These are phyloP conservation scores for Ganoderma resinaceum DNA, from an alignment of 1,284 basidiomycete genomes.

Conservation along the genomic window DNA sequence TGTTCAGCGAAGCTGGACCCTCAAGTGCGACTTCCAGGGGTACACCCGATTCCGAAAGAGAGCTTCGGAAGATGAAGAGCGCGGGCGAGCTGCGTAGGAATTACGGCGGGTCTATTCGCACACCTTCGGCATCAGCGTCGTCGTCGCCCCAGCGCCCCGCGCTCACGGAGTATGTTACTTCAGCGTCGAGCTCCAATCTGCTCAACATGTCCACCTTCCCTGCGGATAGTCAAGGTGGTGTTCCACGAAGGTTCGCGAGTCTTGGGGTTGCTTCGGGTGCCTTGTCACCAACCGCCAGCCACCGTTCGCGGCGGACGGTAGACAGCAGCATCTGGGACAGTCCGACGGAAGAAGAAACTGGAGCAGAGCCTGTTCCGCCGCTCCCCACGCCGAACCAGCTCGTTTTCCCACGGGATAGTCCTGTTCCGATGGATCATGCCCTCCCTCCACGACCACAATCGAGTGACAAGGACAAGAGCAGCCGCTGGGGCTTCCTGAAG, in stretches of 20 bases:
- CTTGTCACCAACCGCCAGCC: slow-evolving; percentile 34
- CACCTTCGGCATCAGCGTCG: slow-evolving; percentile 33
- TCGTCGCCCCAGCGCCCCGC: slow-evolving; percentile 51
- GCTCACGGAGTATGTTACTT: slow-evolving; percentile 59
- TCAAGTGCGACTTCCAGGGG: slow-evolving; percentile 28
- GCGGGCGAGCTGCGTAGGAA: slow-evolving; percentile 78
- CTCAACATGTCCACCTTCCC: slow-evolving; percentile 45
- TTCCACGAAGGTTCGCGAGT: slow-evolving; percentile 70
- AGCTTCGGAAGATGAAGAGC: slow-evolving; percentile 86
- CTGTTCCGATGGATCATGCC: slow-evolving; percentile 37
- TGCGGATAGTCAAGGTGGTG: slow-evolving; percentile 44
- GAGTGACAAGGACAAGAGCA: slow-evolving; percentile 62
- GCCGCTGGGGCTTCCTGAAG: slow-evolving; percentile 92
- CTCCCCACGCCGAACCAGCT: slow-evolving; percentile 26
- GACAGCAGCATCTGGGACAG: slow-evolving; percentile 44
- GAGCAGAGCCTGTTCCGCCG: slow-evolving; percentile 26
- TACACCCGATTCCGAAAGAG: slow-evolving; percentile 49
- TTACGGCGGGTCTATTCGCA: slow-evolving; percentile 21
- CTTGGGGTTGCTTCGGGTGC: slow-evolving; percentile 53
- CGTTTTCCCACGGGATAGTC: slow-evolving; percentile 34
- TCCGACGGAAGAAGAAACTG: slow-evolving; percentile 36
- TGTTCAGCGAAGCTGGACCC: slow-evolving; percentile 30
- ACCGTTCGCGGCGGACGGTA: slow-evolving; percentile 33
- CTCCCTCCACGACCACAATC: slow-evolving; percentile 33
- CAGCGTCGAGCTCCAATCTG: slow-evolving; percentile 70